Conservation (phyloP, 371 early-diverging fungal genomes). For the Mucor ambiguus region DNA sequence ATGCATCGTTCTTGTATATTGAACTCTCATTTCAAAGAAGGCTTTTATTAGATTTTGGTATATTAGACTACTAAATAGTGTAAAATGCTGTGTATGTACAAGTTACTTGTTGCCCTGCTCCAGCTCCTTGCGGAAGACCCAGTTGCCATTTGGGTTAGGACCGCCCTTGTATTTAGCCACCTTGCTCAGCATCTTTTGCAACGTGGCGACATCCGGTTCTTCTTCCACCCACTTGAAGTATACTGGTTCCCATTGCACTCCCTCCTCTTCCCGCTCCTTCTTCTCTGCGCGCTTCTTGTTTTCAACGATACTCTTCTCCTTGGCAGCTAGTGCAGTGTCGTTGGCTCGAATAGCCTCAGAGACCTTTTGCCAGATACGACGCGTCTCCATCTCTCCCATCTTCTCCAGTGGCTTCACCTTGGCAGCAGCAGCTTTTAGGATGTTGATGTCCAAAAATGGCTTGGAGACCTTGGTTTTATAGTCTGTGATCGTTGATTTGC, state of each 20-base stretch:
- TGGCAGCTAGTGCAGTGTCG: slow-evolving; percentile 65
- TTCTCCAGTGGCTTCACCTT: slow-evolving; percentile 46
- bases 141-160: slow-evolving; percentile 6
- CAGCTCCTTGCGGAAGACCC: slow-evolving; percentile 8
- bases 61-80: neutral
- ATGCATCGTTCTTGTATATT: no score
- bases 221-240: slow-evolving; percentile 60
- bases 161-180: slow-evolving; percentile 3
- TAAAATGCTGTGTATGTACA: neutral
- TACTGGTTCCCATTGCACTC: slow-evolving; percentile 60
- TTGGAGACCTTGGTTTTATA: slow-evolving; percentile 43
- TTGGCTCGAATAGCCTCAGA: slow-evolving; percentile 67
- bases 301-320: slow-evolving; percentile 71
- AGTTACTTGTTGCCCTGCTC: neutral
- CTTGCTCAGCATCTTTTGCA: slow-evolving; percentile 37
- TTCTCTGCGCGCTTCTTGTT: slow-evolving; percentile 68
- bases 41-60: slow-evolving; percentile 2
- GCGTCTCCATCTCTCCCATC: slow-evolving; percentile 66
- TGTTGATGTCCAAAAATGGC: slow-evolving; percentile 61
- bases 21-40: neutral
- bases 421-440: slow-evolving; percentile 31
- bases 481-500: slow-evolving; percentile 51
- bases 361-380: slow-evolving; percentile 71
- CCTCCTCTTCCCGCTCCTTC: slow-evolving; percentile 56
- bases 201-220: slow-evolving; percentile 38